phyloP scores from a whole-genome alignment of 805 yeast genomes.

The Scheffersomyces coipomensis region DNA sequence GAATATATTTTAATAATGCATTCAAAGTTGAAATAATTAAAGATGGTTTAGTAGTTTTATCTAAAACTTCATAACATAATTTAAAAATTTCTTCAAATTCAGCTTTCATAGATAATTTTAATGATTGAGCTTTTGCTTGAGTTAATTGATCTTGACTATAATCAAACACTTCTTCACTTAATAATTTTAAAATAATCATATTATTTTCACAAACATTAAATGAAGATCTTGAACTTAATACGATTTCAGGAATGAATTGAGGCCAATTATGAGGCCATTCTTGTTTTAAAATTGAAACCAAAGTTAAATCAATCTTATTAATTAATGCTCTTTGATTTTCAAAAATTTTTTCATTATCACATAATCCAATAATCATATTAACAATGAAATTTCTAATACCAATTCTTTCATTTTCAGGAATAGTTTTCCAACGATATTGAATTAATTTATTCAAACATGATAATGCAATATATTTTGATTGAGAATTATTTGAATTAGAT shows the following conservation, averaged over 20 bases:
- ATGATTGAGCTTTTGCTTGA: slow-evolving; percentile 83
- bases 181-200: slow-evolving; percentile 84
- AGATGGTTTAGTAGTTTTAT: slow-evolving; percentile 82
- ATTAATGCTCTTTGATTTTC: slow-evolving; percentile 75
- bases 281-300: slow-evolving; percentile 92
- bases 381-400: slow-evolving; percentile 95
- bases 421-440: slow-evolving; percentile 88
- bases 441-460: slow-evolving; percentile 87
- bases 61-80: slow-evolving; percentile 89
- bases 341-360: slow-evolving; percentile 77
- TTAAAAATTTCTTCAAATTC: slow-evolving; percentile 93
- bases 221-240: slow-evolving; percentile 76
- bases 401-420: slow-evolving; percentile 83
- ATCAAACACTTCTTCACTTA: slow-evolving; percentile 96
- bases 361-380: slow-evolving; percentile 87
- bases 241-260: slow-evolving; percentile 89
- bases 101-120: slow-evolving; percentile 79
- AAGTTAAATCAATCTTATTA: slow-evolving; percentile 88
- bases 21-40: slow-evolving; percentile 81
- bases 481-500: slow-evolving; percentile 74
- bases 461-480: slow-evolving; percentile 89
- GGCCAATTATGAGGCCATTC: slow-evolving; percentile 99
- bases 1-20: slow-evolving; percentile 79
- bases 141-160: slow-evolving; percentile 96
- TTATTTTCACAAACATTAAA: slow-evolving; percentile 96